Evolutionary conservation across 805 yeast species (phyloP), one percentile per base, ranked within the genome.

Genomic region (Monosporozyma unispora): DNA sequence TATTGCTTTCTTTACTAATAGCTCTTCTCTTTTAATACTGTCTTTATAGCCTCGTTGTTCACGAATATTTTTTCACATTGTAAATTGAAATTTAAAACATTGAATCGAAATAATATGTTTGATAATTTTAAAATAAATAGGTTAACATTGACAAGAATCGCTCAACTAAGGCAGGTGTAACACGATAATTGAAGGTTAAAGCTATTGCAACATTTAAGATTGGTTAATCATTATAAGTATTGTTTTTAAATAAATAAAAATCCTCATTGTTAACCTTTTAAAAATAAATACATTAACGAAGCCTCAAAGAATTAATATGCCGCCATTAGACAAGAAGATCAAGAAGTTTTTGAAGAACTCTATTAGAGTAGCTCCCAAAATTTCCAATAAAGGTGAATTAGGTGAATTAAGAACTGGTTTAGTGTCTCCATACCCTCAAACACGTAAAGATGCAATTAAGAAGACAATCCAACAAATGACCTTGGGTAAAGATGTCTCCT

Each of bases 401-500:
- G 87, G 78, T 59, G 99, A 93, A 69, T 78, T 93, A 59, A 80
- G 90, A 57, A 80, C 80, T 31, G 98, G 97, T 1, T 75, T 93
- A 48, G 97, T 90, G 4, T 88, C 96, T 8, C 97, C 88, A 69
- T 93, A 87, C 68, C 95, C 96, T 23, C 83, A 80, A 56, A 98
- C 95, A 62, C 77, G 96, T 52, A 93, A 93, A 65, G 99, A 93
- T 66, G 95, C 99, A 16, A 93, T 93, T 57, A 96, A 91, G 69
- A 78, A 96, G 52, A 96, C 95, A 19, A 93, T 93, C 62, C 95
- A 93, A 50, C 98, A 96, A 52, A 93, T 93, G 99, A 93, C 99
- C 0, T 79, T 89, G 28, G 98, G 98, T 10, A 93, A 93, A 63
- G 99, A 93, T 66, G 98, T 93, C 22, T 86, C 96, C 18, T 80